phyloP scores from a whole-genome alignment of 495 filamentous ascomycete genomes.

The Tuber calosporum region DNA sequence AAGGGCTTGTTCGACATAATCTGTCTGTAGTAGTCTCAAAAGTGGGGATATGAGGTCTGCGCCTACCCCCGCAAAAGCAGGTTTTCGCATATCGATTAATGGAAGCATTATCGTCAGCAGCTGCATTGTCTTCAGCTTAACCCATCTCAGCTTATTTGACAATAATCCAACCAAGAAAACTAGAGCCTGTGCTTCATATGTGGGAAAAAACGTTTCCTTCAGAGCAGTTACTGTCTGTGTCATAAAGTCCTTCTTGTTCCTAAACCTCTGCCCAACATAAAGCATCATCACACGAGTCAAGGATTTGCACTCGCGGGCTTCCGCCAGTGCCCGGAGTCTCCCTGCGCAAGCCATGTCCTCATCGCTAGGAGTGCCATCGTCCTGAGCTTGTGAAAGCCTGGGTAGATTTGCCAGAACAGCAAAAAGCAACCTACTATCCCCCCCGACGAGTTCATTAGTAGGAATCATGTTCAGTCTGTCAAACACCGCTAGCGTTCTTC shows the following conservation, averaged over 20 bases:
- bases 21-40: conserved; percentile 80
- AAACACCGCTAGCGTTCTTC: conserved; percentile 66
- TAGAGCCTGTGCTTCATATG: conserved; percentile 71
- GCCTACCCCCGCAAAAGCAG: conserved; percentile 81
- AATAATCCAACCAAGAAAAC: conserved; percentile 87
- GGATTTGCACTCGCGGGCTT: conserved; percentile 55
- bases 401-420: conserved; percentile 81
- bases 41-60: conserved; percentile 93
- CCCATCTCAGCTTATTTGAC: conserved; percentile 78
- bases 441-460: conserved; percentile 71
- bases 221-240: conserved; percentile 66
- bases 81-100: conserved; percentile 85
- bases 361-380: conserved; percentile 52
- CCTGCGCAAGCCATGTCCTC: conserved; percentile 57
- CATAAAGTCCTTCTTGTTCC: conserved; percentile 69
- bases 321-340: conserved; percentile 62
- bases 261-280: conserved; percentile 63
- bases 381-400: conserved; percentile 74
- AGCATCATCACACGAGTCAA: conserved; percentile 58
- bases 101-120: conserved; percentile 79
- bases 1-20: conserved; percentile 84
- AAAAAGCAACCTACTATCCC: conserved; percentile 72
- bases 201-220: conserved; percentile 71
- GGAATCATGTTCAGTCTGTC: conserved; percentile 73
- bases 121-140: conserved; percentile 86